Conservation (phyloP, 2,329 filamentous ascomycete species). For the Arthrobotrys sphaeroides region DNA sequence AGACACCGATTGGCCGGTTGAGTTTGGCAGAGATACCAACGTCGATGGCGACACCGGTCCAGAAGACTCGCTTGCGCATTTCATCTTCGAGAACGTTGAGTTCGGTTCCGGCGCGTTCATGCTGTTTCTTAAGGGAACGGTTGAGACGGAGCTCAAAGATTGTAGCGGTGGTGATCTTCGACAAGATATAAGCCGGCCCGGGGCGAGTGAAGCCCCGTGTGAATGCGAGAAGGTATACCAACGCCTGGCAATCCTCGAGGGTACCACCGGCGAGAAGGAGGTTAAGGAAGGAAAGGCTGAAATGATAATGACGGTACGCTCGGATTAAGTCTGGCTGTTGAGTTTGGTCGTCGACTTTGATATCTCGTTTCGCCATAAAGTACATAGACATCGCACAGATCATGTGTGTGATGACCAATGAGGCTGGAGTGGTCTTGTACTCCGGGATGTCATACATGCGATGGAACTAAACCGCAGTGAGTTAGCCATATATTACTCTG, state of each 20-base stretch:
- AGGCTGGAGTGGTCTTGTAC: conserved; percentile 71
- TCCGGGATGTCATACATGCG: conserved; percentile 75
- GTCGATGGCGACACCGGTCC: conserved; percentile 73
- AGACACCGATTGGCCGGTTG: conserved; percentile 78
- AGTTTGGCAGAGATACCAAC: conserved; percentile 78
- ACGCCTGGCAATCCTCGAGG: conserved; percentile 75
- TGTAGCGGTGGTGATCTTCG: conserved; percentile 71
- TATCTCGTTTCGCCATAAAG: conserved; percentile 73
- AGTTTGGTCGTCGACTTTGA: conserved; percentile 57
- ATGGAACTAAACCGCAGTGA: conserved; percentile 64
- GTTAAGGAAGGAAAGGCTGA: conserved; percentile 74
- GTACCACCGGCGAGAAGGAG: conserved; percentile 71
- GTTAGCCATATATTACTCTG: conserved; percentile 54
- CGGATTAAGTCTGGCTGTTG: conserved; percentile 69
- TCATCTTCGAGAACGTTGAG: conserved; percentile 73
- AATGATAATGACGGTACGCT: conserved; percentile 82
- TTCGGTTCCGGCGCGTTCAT: conserved; percentile 61
- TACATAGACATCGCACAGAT: conserved; percentile 80
- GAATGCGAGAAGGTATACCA: conserved; percentile 76
- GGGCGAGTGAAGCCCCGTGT: conserved; percentile 82
- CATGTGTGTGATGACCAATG: conserved; percentile 79
- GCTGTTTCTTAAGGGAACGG: conserved; percentile 72
- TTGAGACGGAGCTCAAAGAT: conserved; percentile 81
- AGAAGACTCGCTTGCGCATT: conserved; percentile 80
- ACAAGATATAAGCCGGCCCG: conserved; percentile 75